Conservation (phyloP, 129 eudicot genomes). For the Sambucus nigra region DNA sequence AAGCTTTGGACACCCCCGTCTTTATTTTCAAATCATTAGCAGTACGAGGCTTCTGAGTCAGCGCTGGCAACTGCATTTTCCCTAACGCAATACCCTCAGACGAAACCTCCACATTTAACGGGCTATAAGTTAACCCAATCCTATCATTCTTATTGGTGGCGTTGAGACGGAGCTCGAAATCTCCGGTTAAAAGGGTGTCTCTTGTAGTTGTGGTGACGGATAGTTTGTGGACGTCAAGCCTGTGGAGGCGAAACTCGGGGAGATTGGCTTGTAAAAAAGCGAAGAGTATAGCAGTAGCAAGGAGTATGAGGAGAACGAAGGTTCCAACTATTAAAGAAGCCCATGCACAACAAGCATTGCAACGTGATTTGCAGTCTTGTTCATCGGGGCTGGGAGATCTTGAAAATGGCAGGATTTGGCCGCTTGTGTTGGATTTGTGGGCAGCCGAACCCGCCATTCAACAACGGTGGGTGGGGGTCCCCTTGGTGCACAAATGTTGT, state of each 20-base stretch:
- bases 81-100: conserved; percentile 2
- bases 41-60: conserved; percentile 1
- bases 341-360: conserved; percentile 12
- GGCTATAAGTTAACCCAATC: conserved; percentile 4
- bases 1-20: background rate
- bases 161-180: conserved; percentile 6
- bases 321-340: background rate
- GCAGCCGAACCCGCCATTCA: no score
- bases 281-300: conserved; percentile 5
- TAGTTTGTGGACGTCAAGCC: conserved; percentile 8
- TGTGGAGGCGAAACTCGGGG: conserved; percentile 12
- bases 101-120: background rate
- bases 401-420: no score
- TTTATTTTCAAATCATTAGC: background rate
- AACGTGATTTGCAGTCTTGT: no score
- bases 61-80: background rate
- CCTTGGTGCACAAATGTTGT: no score
- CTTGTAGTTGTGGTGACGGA: no score
- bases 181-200: background rate
- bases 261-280: conserved; percentile 9
- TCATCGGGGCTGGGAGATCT: no score
- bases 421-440: no score
- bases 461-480: no score
- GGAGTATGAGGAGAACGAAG: conserved; percentile 8
- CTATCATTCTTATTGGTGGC: conserved; percentile 11